Conservation (phyloP, 2,329 filamentous ascomycete species). For the Dothideomycetes sp. region DNA sequence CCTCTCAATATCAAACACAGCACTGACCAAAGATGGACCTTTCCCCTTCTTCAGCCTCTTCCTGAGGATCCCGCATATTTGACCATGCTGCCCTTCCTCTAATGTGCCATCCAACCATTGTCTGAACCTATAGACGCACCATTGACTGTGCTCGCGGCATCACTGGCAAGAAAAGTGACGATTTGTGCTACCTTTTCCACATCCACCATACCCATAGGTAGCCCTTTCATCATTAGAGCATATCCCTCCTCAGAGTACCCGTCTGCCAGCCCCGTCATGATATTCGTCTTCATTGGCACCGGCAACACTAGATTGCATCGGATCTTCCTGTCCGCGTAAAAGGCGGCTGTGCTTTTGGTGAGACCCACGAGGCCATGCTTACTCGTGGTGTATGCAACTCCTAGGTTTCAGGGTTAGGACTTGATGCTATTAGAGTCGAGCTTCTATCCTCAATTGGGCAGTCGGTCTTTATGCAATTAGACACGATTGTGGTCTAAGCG, state of each 20-base stretch:
- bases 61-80: too few relatives aligned
- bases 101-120: slow-evolving; percentile 5
- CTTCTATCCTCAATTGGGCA: too few relatives aligned
- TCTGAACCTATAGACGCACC: slow-evolving; percentile 15
- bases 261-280: slow-evolving; percentile 31
- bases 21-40: too few relatives aligned
- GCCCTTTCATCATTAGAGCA: slow-evolving; percentile 14
- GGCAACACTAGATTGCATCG: slow-evolving; percentile 40
- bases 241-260: slow-evolving; percentile 20
- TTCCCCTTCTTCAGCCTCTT: too few relatives aligned
- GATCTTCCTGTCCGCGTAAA: slow-evolving; percentile 45
- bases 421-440: too few relatives aligned
- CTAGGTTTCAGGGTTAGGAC: slow-evolving; percentile 14
- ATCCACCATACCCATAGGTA: slow-evolving; percentile 10
- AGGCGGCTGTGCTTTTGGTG: slow-evolving; percentile 47
- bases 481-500: too few relatives aligned
- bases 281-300: slow-evolving; percentile 47
- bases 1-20: too few relatives aligned
- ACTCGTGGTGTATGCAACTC: slow-evolving; percentile 41
- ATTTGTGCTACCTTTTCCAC: slow-evolving; percentile 21
- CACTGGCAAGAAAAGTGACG: slow-evolving; percentile 21
- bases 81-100: neutral
- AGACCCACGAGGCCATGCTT: slow-evolving; percentile 45
- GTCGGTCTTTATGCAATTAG: too few relatives aligned
- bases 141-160: slow-evolving; percentile 21